Evolutionary conservation across 2,329 filamentous ascomycete genomes (phyloP).

Genomic region (Sporothrix phasma): DNA sequence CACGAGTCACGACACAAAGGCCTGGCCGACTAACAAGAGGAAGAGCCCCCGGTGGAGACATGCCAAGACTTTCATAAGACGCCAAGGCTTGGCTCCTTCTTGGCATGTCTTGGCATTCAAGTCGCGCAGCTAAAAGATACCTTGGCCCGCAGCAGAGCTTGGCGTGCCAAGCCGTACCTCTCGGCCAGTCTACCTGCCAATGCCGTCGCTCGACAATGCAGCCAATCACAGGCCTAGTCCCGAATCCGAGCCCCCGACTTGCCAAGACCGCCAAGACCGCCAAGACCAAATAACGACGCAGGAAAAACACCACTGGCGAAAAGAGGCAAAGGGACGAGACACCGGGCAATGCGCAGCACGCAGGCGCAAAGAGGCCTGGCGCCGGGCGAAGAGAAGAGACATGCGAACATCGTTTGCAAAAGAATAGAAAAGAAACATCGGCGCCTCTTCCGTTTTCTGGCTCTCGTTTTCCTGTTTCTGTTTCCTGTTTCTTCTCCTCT

Average conservation of each 20-base stretch:
- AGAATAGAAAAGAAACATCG: conserved; percentile 13
- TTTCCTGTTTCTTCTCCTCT: no score
- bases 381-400: background rate
- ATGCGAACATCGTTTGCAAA: conserved; percentile 5
- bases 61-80: conserved; percentile 17
- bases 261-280: conserved; percentile 18
- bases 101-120: conserved; percentile 11
- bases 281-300: conserved; percentile 14
- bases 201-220: no score
- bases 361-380: background rate
- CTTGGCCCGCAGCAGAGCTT: rapidly evolving
- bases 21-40: background rate
- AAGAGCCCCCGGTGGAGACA: conserved; percentile 12
- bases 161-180: background rate
- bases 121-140: background rate
- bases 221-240: conserved; percentile 8
- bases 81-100: conserved; percentile 22
- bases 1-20: conserved; percentile 1
- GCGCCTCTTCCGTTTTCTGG: conserved; percentile 1
- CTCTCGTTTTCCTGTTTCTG: background rate
- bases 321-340: background rate
- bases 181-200: background rate
- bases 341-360: background rate
- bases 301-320: conserved; percentile 7
- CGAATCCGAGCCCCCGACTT: conserved; percentile 12